A percentile compares a stretch with the other conserved stretches of the same genome.
These are phyloP conservation scores for Castanopsis chinensis DNA, from an alignment of 306 rosid species.

Conservation along the genomic window DNA sequence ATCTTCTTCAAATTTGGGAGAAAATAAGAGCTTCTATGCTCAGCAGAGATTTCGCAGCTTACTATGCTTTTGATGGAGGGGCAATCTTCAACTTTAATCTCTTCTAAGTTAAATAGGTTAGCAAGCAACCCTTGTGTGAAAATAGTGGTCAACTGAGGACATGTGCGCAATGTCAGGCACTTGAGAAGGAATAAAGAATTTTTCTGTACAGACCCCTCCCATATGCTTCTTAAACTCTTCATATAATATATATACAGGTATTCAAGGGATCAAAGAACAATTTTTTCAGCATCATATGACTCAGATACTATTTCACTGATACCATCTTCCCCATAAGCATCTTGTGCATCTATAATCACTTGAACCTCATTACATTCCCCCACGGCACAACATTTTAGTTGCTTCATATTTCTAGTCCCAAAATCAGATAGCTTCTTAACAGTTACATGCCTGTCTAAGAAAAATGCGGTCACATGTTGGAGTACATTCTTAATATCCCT, in stretches of 20 bases:
- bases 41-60: background rate
- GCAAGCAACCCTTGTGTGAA: background rate
- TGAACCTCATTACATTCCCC: slow-evolving; percentile 32
- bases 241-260: slow-evolving; percentile 17
- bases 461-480: background rate
- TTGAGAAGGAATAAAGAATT: background rate
- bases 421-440: slow-evolving; percentile 15
- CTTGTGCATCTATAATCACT: background rate
- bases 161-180: slow-evolving; percentile 20
- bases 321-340: too few relatives aligned
- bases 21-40: background rate
- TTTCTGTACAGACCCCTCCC: background rate
- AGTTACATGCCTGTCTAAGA: slow-evolving; percentile 21
- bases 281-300: too few relatives aligned
- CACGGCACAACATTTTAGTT: background rate
- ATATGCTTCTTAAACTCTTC: slow-evolving; percentile 29
- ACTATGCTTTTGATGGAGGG: slow-evolving; percentile 16
- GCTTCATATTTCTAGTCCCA: background rate
- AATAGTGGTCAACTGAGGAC: slow-evolving; percentile 21
- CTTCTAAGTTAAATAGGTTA: background rate
- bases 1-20: slow-evolving; percentile 8
- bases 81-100: slow-evolving; percentile 15
- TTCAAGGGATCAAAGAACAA: background rate
- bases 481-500: background rate
- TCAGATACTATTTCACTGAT: too few relatives aligned